Conservation (phyloP, 139 green algal species). For the Dunaliella primolecta region DNA sequence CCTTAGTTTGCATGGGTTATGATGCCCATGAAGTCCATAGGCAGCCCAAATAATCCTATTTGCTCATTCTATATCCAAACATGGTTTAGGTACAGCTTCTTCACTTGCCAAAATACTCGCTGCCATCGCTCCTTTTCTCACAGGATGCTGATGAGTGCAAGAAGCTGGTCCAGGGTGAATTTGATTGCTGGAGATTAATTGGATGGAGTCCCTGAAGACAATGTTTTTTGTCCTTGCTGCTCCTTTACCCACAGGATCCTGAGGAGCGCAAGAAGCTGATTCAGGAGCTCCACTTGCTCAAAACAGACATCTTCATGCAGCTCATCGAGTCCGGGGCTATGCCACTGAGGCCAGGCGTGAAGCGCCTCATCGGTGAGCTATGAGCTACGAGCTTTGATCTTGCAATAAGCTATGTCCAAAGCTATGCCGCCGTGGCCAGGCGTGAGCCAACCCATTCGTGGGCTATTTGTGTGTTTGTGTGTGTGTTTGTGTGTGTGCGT, state of each 20-base stretch:
- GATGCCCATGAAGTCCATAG: too few relatives aligned
- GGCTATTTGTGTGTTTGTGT: conserved; percentile 7
- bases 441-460: conserved; percentile 75
- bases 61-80: not conserved
- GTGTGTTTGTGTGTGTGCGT: conserved; percentile 1
- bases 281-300: conserved; percentile 87
- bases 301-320: conserved; percentile 96
- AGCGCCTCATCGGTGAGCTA: conserved; percentile 69
- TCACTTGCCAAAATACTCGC: not conserved
- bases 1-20: not conserved
- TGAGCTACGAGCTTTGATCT: too few relatives aligned
- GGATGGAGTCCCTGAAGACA: too few relatives aligned
- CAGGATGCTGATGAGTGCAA: not conserved
- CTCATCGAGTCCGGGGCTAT: conserved; percentile 84
- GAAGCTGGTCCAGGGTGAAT: too few relatives aligned
- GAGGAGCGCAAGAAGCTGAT: conserved; percentile 60
- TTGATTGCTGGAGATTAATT: too few relatives aligned
- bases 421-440: conserved; percentile 88
- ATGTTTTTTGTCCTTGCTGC: too few relatives aligned
- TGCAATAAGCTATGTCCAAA: conserved; percentile 29
- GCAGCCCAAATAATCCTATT: not conserved
- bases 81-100: not conserved
- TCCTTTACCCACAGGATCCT: too few relatives aligned
- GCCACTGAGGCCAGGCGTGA: conserved; percentile 88
- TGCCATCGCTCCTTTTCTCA: not conserved